phyloP scores from a whole-genome alignment of 1,284 basidiomycete genomes.

The Moesziomyces antarcticus region DNA sequence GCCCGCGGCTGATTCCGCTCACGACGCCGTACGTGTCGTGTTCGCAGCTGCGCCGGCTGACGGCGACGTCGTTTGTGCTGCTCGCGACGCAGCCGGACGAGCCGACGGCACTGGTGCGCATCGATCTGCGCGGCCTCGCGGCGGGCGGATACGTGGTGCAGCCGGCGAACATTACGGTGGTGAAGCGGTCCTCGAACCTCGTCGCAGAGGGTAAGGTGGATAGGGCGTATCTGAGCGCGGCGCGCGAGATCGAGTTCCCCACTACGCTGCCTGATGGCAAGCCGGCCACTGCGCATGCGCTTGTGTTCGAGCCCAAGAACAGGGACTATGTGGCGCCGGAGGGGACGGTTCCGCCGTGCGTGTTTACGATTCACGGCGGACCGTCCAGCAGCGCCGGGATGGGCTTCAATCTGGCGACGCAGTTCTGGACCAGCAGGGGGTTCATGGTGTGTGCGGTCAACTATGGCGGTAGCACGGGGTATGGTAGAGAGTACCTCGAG shows the following conservation, averaged over 20 bases:
- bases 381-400: slow-evolving; percentile 73
- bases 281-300: slow-evolving; percentile 69
- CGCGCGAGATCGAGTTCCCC: slow-evolving; percentile 55
- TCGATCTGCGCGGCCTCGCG: slow-evolving; percentile 35
- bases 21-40: slow-evolving; percentile 35
- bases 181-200: slow-evolving; percentile 43
- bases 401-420: slow-evolving; percentile 71
- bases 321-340: slow-evolving; percentile 72
- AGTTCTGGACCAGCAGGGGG: slow-evolving; percentile 70
- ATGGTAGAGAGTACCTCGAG: slow-evolving; percentile 69
- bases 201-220: slow-evolving; percentile 36
- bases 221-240: slow-evolving; percentile 33
- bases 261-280: slow-evolving; percentile 51
- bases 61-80: slow-evolving; percentile 34
- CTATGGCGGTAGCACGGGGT: slow-evolving; percentile 77
- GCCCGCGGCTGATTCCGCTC: slow-evolving; percentile 33
- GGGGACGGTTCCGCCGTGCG: slow-evolving; percentile 75
- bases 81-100: slow-evolving; percentile 34
- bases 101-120: slow-evolving; percentile 32
- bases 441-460: slow-evolving; percentile 75
- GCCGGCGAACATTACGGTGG: slow-evolving; percentile 24
- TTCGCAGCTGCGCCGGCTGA: slow-evolving; percentile 34
- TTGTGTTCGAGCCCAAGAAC: slow-evolving; percentile 76
- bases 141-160: slow-evolving; percentile 12
- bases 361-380: slow-evolving; percentile 76